phyloP scores from a whole-genome alignment of 306 rosid species.

The Senna siamea region DNA sequence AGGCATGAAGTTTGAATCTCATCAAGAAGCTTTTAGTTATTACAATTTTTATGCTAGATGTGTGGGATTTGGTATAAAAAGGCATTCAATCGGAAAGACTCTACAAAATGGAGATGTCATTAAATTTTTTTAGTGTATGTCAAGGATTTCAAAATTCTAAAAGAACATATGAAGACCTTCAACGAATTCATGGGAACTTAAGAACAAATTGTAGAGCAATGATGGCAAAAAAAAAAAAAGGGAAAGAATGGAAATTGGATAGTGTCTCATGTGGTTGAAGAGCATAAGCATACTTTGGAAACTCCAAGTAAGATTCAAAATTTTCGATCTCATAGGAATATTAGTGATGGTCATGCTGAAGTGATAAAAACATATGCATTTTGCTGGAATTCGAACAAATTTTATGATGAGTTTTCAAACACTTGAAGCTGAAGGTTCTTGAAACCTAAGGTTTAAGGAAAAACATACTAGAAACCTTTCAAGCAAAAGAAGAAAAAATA shows the following conservation, averaged over 20 bases:
- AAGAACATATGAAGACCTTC: not conserved
- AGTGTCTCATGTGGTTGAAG: not conserved
- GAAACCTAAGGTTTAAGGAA: not conserved
- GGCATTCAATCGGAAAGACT: not conserved
- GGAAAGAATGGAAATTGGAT: not conserved
- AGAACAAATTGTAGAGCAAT: not conserved
- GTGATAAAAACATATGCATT: not conserved
- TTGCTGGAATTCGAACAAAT: not conserved
- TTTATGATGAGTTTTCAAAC: not conserved
- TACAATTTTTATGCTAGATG: too few species aligned
- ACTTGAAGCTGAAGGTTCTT: not conserved
- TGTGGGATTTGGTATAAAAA: not conserved
- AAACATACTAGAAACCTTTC: not conserved
- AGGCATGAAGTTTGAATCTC: not conserved
- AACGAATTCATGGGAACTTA: not conserved
- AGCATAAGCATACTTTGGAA: constrained; percentile 36
- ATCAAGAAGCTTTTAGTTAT: too few species aligned
- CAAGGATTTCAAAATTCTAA: too few species aligned
- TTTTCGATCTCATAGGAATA: not conserved
- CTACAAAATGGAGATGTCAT: not conserved
- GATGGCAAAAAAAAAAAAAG: not conserved
- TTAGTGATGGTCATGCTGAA: not conserved
- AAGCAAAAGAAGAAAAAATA: not conserved
- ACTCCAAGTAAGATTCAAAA: not conserved
- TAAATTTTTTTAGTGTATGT: too few species aligned